These are phyloP conservation scores for Babesia sp. DNA, from an alignment of 169 alveolate genomes.

Conservation along the genomic window DNA sequence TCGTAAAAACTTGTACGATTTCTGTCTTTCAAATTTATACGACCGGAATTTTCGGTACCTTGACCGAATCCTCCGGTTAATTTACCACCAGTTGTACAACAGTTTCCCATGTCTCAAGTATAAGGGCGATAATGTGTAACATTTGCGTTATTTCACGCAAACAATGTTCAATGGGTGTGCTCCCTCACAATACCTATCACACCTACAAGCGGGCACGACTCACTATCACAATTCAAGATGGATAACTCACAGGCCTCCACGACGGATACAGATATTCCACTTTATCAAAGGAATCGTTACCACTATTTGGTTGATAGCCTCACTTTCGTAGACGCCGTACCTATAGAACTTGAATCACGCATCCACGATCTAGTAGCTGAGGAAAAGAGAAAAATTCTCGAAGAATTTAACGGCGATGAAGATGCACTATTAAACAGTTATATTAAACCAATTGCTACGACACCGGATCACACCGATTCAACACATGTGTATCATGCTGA, in stretches of 20 bases:
- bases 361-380: slow-evolving; percentile 38
- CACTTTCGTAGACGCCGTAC: slow-evolving; percentile 52
- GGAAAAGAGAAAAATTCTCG: slow-evolving; percentile 49
- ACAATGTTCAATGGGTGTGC: not conserved
- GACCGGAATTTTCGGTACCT: too few species aligned
- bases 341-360: slow-evolving; percentile 43
- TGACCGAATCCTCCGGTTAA: not conserved
- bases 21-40: too few species aligned
- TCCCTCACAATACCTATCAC: not conserved
- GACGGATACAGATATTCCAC: not conserved
- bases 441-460: slow-evolving; percentile 9
- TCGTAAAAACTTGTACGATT: too few species aligned
- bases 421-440: slow-evolving; percentile 25
- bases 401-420: slow-evolving; percentile 44
- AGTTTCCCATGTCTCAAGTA: slow-evolving; percentile 1
- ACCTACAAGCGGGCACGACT: not conserved
- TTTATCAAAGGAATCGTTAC: slow-evolving; percentile 27
- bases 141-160: not conserved
- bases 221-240: slow-evolving; percentile 3
- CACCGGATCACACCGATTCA: slow-evolving; percentile 19
- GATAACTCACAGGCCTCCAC: not conserved
- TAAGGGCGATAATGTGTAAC: not conserved
- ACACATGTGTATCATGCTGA: slow-evolving; percentile 29
- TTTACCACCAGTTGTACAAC: slow-evolving; percentile 4
- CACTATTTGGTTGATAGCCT: slow-evolving; percentile 58